Evolutionary conservation across 768 basidiomycete species (phyloP).

Genomic region (Collybia nuda): DNA sequence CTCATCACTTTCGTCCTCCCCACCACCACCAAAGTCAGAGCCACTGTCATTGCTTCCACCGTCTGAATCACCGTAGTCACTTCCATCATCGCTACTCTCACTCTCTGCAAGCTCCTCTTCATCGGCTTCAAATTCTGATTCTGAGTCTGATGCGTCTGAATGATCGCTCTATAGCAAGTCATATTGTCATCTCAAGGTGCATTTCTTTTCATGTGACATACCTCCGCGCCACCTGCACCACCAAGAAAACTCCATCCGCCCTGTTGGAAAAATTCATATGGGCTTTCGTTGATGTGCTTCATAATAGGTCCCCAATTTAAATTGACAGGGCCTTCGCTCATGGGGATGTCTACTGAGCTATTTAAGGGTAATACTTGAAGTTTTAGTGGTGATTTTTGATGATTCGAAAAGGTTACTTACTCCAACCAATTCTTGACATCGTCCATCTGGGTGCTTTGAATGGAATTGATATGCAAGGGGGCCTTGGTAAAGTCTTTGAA

Average conservation of each 20-base stretch:
- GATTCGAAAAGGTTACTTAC: slow-evolving; percentile 45
- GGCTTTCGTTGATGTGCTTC: slow-evolving; percentile 97
- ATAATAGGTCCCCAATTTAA: slow-evolving; percentile 98
- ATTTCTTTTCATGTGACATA: slow-evolving; percentile 28
- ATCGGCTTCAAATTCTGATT: slow-evolving; percentile 56
- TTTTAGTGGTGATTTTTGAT: slow-evolving; percentile 3
- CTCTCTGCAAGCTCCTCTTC: slow-evolving; percentile 56
- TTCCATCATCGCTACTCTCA: slow-evolving; percentile 55
- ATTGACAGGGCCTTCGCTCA: slow-evolving; percentile 95
- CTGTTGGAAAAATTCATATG: slow-evolving; percentile 91
- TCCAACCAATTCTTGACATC: slow-evolving; percentile 99
- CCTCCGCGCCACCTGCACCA: slow-evolving; percentile 67
- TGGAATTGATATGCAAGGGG: slow-evolving; percentile 95
- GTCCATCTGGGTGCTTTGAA: slow-evolving; percentile 86
- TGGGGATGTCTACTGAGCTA: slow-evolving; percentile 95
- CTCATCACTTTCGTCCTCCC: slow-evolving; percentile 60
- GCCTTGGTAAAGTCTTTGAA: slow-evolving; percentile 94
- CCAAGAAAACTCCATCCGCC: slow-evolving; percentile 96
- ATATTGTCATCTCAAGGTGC: slow-evolving; percentile 1
- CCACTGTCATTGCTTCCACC: slow-evolving; percentile 63
- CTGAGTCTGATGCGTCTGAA: slow-evolving; percentile 45
- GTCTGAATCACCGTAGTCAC: slow-evolving; percentile 68
- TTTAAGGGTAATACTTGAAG: neutral
- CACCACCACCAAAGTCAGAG: slow-evolving; percentile 58
- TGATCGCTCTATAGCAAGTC: slow-evolving; percentile 33